These are phyloP conservation scores for Cutaneotrichosporon sp. DNA, from an alignment of 1,284 basidiomycete species.

Conservation along the genomic window DNA sequence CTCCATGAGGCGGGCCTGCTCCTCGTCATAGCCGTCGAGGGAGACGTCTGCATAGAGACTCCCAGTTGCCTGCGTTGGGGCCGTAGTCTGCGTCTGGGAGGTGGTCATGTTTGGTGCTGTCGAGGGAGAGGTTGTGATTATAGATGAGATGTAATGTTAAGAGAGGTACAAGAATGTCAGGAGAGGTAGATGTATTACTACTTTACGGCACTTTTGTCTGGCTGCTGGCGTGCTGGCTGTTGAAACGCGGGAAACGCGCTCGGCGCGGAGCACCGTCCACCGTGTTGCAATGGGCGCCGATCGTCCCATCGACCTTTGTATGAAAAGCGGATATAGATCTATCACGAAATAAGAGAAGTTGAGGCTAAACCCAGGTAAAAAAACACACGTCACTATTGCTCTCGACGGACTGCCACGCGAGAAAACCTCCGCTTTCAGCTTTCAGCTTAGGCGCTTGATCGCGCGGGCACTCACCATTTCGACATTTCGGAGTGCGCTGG, in stretches of 20 bases:
- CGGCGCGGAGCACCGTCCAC: too few species aligned
- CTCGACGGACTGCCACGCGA: not conserved
- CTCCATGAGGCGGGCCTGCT: slow-evolving; percentile 77
- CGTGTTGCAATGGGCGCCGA: too few species aligned
- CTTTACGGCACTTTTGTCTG: slow-evolving; percentile 4
- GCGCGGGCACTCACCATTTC: not conserved
- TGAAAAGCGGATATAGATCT: too few species aligned
- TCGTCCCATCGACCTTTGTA: too few species aligned
- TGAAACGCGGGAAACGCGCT: too few species aligned
- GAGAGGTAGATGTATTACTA: too few species aligned
- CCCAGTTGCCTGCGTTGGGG: not conserved
- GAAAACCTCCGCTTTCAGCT: not conserved
- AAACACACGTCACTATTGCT: not conserved
- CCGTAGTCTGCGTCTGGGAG: not conserved
- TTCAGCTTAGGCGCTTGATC: not conserved
- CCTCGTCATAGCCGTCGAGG: slow-evolving; percentile 48
- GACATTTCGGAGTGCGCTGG: not conserved
- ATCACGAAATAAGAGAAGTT: too few species aligned
- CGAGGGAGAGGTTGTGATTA: not conserved
- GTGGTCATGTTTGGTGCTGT: not conserved
- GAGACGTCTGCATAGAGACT: slow-evolving; percentile 11
- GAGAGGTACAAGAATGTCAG: not conserved
- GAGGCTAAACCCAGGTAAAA: too few species aligned
- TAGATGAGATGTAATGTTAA: not conserved
- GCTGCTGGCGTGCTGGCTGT: too few species aligned